Evolutionary conservation across 2,329 filamentous ascomycete species (phyloP).

Genomic region (Didymella pomorum): DNA sequence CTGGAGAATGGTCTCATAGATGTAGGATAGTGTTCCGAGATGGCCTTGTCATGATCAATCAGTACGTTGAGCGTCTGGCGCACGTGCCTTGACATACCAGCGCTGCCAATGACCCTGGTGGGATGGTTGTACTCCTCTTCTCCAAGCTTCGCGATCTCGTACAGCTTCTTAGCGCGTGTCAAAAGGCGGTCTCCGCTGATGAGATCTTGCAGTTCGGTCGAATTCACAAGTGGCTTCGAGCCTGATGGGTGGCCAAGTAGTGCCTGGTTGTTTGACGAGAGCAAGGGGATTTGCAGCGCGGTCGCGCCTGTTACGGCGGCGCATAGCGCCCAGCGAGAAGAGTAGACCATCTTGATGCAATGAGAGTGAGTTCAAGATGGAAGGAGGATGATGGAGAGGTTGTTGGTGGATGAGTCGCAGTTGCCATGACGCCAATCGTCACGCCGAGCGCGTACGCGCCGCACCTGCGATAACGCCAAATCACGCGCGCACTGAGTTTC

Average conservation of each 20-base stretch:
- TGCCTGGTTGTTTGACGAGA: constrained; percentile 36
- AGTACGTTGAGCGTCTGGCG: constrained; percentile 12
- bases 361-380: constrained; percentile 14
- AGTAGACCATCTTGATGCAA: constrained; percentile 37
- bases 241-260: constrained; percentile 33
- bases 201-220: constrained; percentile 46
- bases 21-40: constrained; percentile 48
- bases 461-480: constrained; percentile 33
- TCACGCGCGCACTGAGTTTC: constrained; percentile 28
- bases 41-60: constrained; percentile 39
- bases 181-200: constrained; percentile 48
- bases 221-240: constrained; percentile 45
- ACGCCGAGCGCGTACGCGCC: constrained; percentile 31
- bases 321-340: constrained; percentile 39
- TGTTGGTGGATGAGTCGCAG: constrained; percentile 32
- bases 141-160: constrained; percentile 54
- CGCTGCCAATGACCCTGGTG: constrained; percentile 51
- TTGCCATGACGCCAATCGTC: constrained; percentile 37
- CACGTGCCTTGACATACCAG: constrained; percentile 39
- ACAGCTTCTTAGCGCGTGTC: constrained; percentile 47
- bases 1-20: constrained; percentile 49
- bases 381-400: constrained; percentile 19
- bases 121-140: constrained; percentile 54
- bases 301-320: constrained; percentile 37
- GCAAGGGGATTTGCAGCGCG: constrained; percentile 43